Conservation (phyloP, 2,329 filamentous ascomycete genomes). For the Ophiosphaerella korrae region DNA sequence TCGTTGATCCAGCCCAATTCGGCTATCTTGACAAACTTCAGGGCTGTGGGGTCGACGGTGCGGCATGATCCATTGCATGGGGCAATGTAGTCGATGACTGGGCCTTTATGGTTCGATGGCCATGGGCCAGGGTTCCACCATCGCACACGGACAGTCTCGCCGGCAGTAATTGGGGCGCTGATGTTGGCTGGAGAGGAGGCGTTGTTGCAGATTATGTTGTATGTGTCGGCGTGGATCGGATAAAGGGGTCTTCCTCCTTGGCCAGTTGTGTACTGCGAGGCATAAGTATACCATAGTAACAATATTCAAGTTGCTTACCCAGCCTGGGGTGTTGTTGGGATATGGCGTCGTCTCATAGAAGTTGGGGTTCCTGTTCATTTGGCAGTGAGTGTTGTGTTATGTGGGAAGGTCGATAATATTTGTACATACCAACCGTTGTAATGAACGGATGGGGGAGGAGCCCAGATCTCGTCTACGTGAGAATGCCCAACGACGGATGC, state of each 20-base stretch:
- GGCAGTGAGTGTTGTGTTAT: neutral
- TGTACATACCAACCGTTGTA: constrained; percentile 16
- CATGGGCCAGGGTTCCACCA: constrained; percentile 37
- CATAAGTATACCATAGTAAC: neutral
- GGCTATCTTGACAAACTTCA: constrained; percentile 39
- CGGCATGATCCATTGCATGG: constrained; percentile 24
- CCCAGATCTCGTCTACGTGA: constrained; percentile 21
- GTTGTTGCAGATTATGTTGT: constrained; percentile 38
- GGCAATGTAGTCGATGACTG: constrained; percentile 39
- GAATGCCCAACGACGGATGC: constrained; percentile 14
- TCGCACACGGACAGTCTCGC: constrained; percentile 14
- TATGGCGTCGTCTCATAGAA: constrained; percentile 11
- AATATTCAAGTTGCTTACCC: neutral
- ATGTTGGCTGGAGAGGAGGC: constrained; percentile 22
- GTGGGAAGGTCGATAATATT: neutral
- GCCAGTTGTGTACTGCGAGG: constrained; percentile 20
- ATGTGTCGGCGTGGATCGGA: constrained; percentile 19
- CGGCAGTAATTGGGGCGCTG: constrained; percentile 25
- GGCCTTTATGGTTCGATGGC: constrained; percentile 33
- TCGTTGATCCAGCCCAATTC: constrained; percentile 24
- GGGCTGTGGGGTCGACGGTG: constrained; percentile 24
- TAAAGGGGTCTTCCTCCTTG: constrained; percentile 31
- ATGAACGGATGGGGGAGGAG: constrained; percentile 11
- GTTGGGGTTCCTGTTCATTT: constrained; percentile 17
- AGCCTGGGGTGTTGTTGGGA: constrained; percentile 21